A percentile compares a stretch with the other conserved stretches of the same genome.
Evolutionary conservation across 1,139 yeast genomes (phyloP).

Genomic region (Magnusiomyces tetraspermus): DNA sequence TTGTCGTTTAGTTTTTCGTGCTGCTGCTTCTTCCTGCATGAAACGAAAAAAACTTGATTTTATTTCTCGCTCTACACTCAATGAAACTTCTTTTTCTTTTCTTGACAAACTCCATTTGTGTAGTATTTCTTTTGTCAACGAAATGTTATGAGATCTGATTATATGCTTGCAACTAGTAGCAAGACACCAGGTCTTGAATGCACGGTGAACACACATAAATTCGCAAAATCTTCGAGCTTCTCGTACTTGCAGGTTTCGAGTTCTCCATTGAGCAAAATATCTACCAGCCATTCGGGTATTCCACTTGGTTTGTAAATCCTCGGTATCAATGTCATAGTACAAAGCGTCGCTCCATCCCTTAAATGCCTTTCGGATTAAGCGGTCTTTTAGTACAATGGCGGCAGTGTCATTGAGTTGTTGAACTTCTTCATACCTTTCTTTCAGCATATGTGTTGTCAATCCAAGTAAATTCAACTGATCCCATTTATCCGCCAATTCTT

Average conservation of each 20-base stretch:
- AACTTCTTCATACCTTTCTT: not conserved
- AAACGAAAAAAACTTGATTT: not conserved
- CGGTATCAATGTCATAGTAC: not conserved
- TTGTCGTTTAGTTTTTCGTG: not conserved
- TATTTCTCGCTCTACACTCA: not conserved
- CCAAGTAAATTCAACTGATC: not conserved
- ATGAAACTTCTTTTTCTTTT: not conserved
- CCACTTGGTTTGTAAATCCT: not conserved
- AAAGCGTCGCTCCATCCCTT: slow-evolving; percentile 6
- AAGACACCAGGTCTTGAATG: slow-evolving; percentile 10
- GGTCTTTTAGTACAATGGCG: not conserved
- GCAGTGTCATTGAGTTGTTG: slow-evolving; percentile 2
- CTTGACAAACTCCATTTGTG: slow-evolving; percentile 3
- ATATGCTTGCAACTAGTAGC: slow-evolving; percentile 1
- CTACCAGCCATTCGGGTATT: not conserved
- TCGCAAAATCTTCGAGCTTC: slow-evolving; percentile 9
- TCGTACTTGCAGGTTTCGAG: slow-evolving; percentile 1
- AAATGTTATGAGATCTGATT: not conserved
- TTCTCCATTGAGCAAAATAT: slow-evolving; percentile 5
- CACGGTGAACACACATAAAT: slow-evolving; percentile 2
- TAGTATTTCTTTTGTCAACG: not conserved
- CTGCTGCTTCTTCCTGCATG: not conserved
- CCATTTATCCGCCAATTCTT: not conserved
- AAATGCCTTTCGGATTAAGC: not conserved
- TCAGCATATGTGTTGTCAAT: not conserved